Conservation (phyloP, 805 yeast species). For the Kodamaea lidongshanica region DNA sequence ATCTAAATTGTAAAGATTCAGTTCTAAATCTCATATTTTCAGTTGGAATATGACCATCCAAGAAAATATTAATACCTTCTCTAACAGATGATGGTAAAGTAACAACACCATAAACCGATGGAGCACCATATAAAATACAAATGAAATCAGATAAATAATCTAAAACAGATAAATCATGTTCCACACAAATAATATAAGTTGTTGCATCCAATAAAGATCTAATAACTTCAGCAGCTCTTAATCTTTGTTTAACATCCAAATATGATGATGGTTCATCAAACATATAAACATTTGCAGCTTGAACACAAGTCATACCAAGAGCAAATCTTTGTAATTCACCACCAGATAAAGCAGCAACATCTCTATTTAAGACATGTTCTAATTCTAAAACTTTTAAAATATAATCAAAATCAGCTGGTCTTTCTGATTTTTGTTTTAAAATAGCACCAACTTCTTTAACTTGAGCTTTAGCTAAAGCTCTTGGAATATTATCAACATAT, state of each 20-base stretch:
- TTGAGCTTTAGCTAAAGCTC: constrained; percentile 86
- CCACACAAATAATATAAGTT: constrained; percentile 89
- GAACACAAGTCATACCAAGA: constrained; percentile 94
- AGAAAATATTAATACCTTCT: constrained; percentile 97
- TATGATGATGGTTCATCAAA: constrained; percentile 99
- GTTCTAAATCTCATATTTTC: constrained; percentile 96
- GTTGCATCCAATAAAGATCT: constrained; percentile 76
- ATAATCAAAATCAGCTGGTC: constrained; percentile 58
- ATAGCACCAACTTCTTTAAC: constrained; percentile 80
- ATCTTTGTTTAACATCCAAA: constrained; percentile 96
- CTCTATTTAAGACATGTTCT: constrained; percentile 73
- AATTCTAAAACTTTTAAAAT: constrained; percentile 71
- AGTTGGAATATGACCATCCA: constrained; percentile 96
- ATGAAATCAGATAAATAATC: constrained; percentile 96
- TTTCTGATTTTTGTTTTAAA: constrained; percentile 69
- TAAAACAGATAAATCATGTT: constrained; percentile 96
- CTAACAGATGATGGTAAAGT: constrained; percentile 94
- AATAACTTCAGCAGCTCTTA: constrained; percentile 92
- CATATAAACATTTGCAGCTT: constrained; percentile 94
- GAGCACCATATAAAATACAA: constrained; percentile 95
- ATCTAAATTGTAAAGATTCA: constrained; percentile 89
- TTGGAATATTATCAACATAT: constrained; percentile 95
- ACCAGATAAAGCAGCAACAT: constrained; percentile 86
- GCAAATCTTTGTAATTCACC: constrained; percentile 99
- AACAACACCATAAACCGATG: constrained; percentile 98